These are phyloP conservation scores for Amanita rubescens DNA, from an alignment of 768 basidiomycete species.

Conservation along the genomic window DNA sequence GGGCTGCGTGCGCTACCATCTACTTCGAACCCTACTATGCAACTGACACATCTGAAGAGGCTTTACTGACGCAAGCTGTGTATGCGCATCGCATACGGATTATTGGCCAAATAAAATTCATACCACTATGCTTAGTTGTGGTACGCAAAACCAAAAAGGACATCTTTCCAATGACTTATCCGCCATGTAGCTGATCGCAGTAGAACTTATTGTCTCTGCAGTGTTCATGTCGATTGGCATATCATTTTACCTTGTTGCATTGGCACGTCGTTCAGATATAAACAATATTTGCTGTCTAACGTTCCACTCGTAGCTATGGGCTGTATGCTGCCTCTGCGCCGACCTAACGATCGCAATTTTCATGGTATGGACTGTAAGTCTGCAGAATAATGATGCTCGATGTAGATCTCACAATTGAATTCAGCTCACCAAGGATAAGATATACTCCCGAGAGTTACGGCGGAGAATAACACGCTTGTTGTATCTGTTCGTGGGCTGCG, in stretches of 20 bases:
- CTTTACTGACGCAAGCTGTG: too few species aligned
- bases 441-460: conserved; percentile 18
- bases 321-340: conserved; percentile 21
- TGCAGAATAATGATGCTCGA: not conserved
- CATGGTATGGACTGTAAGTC: conserved; percentile 25
- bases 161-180: not conserved
- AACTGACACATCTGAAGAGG: too few species aligned
- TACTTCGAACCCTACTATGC: too few species aligned
- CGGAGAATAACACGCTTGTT: conserved; percentile 21
- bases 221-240: not conserved
- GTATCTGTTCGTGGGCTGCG: conserved; percentile 27
- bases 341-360: conserved; percentile 23
- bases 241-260: not conserved
- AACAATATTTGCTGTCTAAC: not conserved
- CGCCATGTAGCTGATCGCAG: not conserved
- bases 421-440: conserved; percentile 19
- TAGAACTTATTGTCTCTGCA: not conserved
- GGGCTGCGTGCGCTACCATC: too few species aligned
- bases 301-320: conserved; percentile 17
- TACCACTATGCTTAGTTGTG: conserved; percentile 7
- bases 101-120: conserved; percentile 15
- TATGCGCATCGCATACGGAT: conserved; percentile 27
- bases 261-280: not conserved
- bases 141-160: not conserved
- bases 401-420: not conserved